Evolutionary conservation across 805 yeast species (phyloP), one percentile per base, ranked within the genome.

Genomic region (Blastobotrys chiropterorum): DNA sequence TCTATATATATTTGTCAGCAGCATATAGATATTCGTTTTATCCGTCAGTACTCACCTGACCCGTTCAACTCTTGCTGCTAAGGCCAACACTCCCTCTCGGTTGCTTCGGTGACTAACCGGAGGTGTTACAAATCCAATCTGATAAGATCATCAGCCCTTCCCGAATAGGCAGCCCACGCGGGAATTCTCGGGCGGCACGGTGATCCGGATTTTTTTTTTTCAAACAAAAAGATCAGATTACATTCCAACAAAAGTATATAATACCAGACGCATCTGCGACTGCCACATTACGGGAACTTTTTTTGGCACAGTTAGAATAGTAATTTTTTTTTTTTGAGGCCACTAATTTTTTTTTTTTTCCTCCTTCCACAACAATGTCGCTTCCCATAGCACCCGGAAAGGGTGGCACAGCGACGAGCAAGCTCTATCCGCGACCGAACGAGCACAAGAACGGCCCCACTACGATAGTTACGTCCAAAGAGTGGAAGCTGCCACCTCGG

Each of bases 401-500:
- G 34, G 34, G 34, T 26, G 34, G 34, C 11, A 26, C 34, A 11
- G 34, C 34, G 34, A 26, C 34, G 5, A 26, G 34, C 11, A 26
- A 26, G 34, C 5, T 26, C 11, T 26, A 26, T 26, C 34, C 34
- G 11, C 34, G 34, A 11, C 11, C 34, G 11, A 26, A 26, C 11
- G 34, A 26, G 34, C 34, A 26, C 34, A 26, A 26, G 34, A 26
- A 11, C 34, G 34, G 34, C 34, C 34, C 34, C 34, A 26, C 34
- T 26, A 26, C 34, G 11, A 42, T 56, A 3, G 48, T 47, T 26
- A 81, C 87, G 1, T 81, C 86, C 46, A 81, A 81, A 59, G 78
- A 79, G 60, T 84, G 87, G 90, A 84, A 80, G 4, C 68, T 82
- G 17, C 89, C 87, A 3, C 87, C 87, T n/a, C 72, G 86, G 59